phyloP scores from a whole-genome alignment of 306 rosid genomes.

The Gleditsia sinensis region DNA sequence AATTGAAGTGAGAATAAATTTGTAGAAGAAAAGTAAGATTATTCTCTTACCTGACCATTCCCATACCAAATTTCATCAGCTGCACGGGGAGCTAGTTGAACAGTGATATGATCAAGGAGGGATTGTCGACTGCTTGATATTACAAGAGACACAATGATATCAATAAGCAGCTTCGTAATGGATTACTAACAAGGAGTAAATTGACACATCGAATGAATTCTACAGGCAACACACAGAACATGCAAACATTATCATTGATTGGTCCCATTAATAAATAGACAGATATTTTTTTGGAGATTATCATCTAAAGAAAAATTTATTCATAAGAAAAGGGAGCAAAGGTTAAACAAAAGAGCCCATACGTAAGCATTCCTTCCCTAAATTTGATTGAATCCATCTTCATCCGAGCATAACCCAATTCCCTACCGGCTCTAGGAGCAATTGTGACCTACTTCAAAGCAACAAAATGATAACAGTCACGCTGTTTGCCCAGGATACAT shows the following conservation, averaged over 20 bases:
- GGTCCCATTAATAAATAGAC: slow-evolving; percentile 28
- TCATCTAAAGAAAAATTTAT: slow-evolving; percentile 27
- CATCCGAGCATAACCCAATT: slow-evolving; percentile 90
- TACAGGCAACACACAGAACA: slow-evolving; percentile 24
- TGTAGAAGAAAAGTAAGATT: slow-evolving; percentile 22
- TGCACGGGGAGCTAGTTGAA: slow-evolving; percentile 97
- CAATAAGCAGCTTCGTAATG: slow-evolving; percentile 2
- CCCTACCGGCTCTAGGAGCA: slow-evolving; percentile 99
- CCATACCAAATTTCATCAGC: slow-evolving; percentile 97
- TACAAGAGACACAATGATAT: slow-evolving; percentile 15
- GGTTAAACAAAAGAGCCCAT: slow-evolving; percentile 37
- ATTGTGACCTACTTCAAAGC: slow-evolving; percentile 75
- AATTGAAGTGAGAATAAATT: slow-evolving; percentile 10
- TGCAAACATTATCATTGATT: slow-evolving; percentile 16
- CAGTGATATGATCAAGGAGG: slow-evolving; percentile 88
- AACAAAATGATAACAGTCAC: slow-evolving; percentile 23
- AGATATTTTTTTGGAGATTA: slow-evolving; percentile 14
- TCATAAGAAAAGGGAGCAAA: slow-evolving; percentile 6
- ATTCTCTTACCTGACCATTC: slow-evolving; percentile 61
- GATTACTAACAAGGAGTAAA: slow-evolving; percentile 23
- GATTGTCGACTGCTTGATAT: slow-evolving; percentile 82
- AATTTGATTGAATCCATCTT: slow-evolving; percentile 82
- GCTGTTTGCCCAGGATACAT: background rate
- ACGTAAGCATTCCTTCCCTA: slow-evolving; percentile 90
- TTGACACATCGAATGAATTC: slow-evolving; percentile 21